These are phyloP conservation scores for Wallacemonas rigidus DNA, from an alignment of 208 protist genomes.

Conservation along the genomic window DNA sequence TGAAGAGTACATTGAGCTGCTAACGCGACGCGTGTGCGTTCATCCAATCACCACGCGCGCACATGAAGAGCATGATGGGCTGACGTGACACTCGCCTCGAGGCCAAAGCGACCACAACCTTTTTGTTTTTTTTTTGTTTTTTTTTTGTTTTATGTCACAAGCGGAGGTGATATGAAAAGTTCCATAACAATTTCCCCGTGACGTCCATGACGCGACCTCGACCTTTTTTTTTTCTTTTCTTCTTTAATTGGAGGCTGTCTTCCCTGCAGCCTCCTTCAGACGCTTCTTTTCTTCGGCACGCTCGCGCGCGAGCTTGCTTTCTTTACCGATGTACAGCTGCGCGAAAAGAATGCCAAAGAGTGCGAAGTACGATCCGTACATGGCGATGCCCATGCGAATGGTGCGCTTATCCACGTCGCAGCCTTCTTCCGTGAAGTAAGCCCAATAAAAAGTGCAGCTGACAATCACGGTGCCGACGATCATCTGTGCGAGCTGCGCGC, in stretches of 20 bases:
- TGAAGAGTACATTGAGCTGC: too few relatives aligned
- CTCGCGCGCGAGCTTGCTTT: conserved; percentile 21
- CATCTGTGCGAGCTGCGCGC: conserved; percentile 92
- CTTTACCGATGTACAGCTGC: conserved; percentile 37
- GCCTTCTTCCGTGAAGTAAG: conserved; percentile 33
- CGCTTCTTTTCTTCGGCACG: conserved; percentile 11
- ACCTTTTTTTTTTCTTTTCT: neutral
- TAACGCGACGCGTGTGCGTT: too few relatives aligned
- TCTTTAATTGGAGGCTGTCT: neutral
- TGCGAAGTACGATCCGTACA: conserved; percentile 90
- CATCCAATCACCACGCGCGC: too few relatives aligned
- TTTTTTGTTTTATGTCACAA: too few relatives aligned
- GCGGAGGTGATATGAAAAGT: too few relatives aligned
- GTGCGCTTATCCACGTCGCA: conserved; percentile 45
- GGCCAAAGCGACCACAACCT: too few relatives aligned
- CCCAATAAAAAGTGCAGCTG: conserved; percentile 49
- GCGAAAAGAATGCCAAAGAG: conserved; percentile 85
- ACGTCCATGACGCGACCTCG: too few relatives aligned
- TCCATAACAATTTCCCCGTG: too few relatives aligned
- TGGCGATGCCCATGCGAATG: conserved; percentile 64
- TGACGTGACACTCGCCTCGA: too few relatives aligned
- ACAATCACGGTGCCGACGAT: conserved; percentile 78
- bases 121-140: too few relatives aligned
- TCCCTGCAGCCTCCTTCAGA: neutral
- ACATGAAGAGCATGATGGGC: too few relatives aligned